Evolutionary conservation across 2,329 filamentous ascomycete genomes (phyloP).

Genomic region (Pseudogymnoascus sp.): DNA sequence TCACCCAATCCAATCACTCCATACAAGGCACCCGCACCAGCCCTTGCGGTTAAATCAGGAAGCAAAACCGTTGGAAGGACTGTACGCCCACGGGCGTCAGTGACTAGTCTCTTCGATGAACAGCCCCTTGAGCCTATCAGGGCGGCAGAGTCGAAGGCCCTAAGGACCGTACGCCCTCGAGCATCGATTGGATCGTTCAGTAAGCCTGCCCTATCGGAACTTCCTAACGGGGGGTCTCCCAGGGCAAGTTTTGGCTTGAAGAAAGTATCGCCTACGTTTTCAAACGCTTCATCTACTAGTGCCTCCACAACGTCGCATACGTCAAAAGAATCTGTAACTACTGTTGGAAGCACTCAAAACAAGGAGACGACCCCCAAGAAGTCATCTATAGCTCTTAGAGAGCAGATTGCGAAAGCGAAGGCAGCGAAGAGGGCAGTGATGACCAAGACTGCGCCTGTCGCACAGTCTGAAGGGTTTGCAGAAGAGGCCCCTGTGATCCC

Average conservation of each 20-base stretch:
- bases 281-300: slow-evolving; percentile 24
- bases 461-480: slow-evolving; percentile 17
- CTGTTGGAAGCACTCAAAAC: slow-evolving; percentile 15
- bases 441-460: slow-evolving; percentile 31
- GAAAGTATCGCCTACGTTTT: slow-evolving; percentile 23
- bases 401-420: slow-evolving; percentile 90
- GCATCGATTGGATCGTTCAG: slow-evolving; percentile 21
- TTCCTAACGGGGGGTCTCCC: slow-evolving; percentile 17
- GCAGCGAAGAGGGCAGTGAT: slow-evolving; percentile 59
- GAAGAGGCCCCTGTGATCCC: slow-evolving; percentile 38
- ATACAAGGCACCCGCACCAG: background rate
- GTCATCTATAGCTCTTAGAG: slow-evolving; percentile 73
- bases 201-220: slow-evolving; percentile 14
- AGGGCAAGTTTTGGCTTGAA: slow-evolving; percentile 21
- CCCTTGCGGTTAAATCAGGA: slow-evolving; percentile 30
- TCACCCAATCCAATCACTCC: background rate
- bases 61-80: slow-evolving; percentile 43
- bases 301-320: slow-evolving; percentile 16
- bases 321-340: slow-evolving; percentile 16
- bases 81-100: slow-evolving; percentile 45
- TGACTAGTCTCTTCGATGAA: slow-evolving; percentile 42
- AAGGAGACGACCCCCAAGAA: slow-evolving; percentile 42
- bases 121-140: background rate
- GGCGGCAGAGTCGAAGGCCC: background rate
- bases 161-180: slow-evolving; percentile 15